Evolutionary conservation across 805 yeast species (phyloP), one percentile per base, ranked within the genome.

Genomic region (Metschnikowia peoriensis): DNA sequence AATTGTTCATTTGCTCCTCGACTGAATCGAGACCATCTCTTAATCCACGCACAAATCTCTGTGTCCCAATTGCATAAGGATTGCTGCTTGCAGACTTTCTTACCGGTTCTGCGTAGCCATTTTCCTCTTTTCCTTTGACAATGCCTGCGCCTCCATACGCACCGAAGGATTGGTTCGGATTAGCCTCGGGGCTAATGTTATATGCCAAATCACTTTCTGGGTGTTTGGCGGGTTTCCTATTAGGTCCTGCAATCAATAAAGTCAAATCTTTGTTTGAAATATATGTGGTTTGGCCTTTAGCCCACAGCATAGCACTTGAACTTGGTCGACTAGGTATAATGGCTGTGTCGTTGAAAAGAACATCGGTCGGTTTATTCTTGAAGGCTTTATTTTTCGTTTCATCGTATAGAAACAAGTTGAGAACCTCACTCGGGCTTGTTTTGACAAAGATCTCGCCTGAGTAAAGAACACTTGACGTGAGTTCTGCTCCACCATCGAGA

Each of bases 241-340:
- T 81, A 0, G 85, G 85, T 0, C 97, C 97, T 6, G 88, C 89
- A 38, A 93, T 76, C 42, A 89, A 63, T 11, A 63, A 50, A 53
- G 87, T 85, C 48, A 94, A 73, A 55, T 89, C 96, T 1, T 78
- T 75, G 22, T 79, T 66, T 1, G 84, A 72, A n/a, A 86, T 78
- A 55, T 78, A 76, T 16, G 82, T 82, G 0, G 86, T 72, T 43
- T 67, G 72, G 2, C 97, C 97, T 58, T 86, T 82, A 7, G 94
- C 89, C 94, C 97, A 88, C 66, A 86, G 93, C 42, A 88, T 73
- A 0, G 94, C 81, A 38, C 90, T 82, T 7, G 89, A 82, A 5
- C 82, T 77, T 2, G 99, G 99, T 45, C 98, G 77, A 34, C 82
- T 80, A 1, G 97, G 96, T 17, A 86, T 79, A 6, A 79, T 71